These are phyloP conservation scores for Amanita subjunquillea DNA, from an alignment of 768 basidiomycete species.

Conservation along the genomic window DNA sequence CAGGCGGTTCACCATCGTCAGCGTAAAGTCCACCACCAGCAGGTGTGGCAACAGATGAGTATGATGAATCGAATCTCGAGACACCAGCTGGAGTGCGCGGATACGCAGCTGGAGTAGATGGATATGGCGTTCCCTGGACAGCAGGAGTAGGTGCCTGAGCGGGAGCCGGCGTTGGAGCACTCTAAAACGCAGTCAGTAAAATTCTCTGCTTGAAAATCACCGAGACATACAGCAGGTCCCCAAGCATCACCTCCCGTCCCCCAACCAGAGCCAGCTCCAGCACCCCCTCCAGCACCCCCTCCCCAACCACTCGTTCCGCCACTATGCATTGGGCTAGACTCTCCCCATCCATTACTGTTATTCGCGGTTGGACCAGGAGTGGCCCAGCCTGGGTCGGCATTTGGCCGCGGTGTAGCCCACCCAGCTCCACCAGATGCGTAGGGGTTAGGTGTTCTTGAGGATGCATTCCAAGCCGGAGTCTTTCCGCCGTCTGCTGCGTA, in stretches of 20 bases:
- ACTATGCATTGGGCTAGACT: slow-evolving; percentile 39
- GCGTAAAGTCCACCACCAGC: slow-evolving; percentile 3
- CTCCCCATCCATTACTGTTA: slow-evolving; percentile 18
- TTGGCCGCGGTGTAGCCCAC: slow-evolving; percentile 13
- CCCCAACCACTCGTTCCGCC: slow-evolving; percentile 15
- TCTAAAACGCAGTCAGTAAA: slow-evolving; percentile 15
- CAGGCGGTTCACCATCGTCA: not conserved
- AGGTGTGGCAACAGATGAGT: slow-evolving; percentile 30
- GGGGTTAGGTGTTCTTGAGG: slow-evolving; percentile 63
- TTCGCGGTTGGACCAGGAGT: slow-evolving; percentile 2
- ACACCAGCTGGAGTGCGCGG: slow-evolving; percentile 18
- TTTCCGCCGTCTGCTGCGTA: slow-evolving; percentile 44
- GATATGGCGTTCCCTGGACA: slow-evolving; percentile 14
- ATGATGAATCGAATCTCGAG: slow-evolving; percentile 10
- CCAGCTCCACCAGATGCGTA: slow-evolving; percentile 39
- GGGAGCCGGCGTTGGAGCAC: slow-evolving; percentile 44
- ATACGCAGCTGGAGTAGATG: slow-evolving; percentile 27
- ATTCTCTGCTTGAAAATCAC: not conserved
- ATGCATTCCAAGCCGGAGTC: slow-evolving; percentile 61
- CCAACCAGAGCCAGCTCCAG: slow-evolving; percentile 18
- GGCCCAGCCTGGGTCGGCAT: slow-evolving; percentile 1
- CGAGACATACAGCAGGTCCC: slow-evolving; percentile 19
- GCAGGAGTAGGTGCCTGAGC: slow-evolving; percentile 34
- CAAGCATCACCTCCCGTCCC: slow-evolving; percentile 18
- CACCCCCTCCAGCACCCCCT: not conserved